These are phyloP conservation scores for Suillus alpinus DNA, from an alignment of 768 basidiomycete genomes.

Conservation along the genomic window DNA sequence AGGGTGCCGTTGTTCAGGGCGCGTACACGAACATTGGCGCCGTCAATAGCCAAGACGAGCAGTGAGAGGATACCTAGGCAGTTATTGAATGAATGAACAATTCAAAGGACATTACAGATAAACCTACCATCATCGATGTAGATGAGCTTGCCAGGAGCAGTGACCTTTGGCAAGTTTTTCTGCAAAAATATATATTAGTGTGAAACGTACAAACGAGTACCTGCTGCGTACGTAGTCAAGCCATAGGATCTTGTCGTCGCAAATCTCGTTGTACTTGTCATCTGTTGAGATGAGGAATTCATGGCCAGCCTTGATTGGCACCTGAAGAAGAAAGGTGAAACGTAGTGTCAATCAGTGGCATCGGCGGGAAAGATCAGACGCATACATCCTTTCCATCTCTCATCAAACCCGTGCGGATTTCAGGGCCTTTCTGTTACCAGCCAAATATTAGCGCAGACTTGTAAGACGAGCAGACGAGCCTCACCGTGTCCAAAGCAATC, in stretches of 20 bases:
- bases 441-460: background rate
- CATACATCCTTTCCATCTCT: constrained; percentile 81
- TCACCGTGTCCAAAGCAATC: constrained; percentile 94
- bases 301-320: constrained; percentile 85
- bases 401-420: constrained; percentile 97
- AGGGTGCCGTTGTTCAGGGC: constrained; percentile 89
- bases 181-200: constrained; percentile 28
- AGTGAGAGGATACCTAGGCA: constrained; percentile 76
- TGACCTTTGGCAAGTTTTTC: constrained; percentile 93
- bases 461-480: constrained; percentile 23
- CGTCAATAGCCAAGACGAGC: constrained; percentile 87
- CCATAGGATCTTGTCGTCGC: constrained; percentile 84
- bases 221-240: constrained; percentile 81
- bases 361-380: constrained; percentile 17
- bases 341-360: constrained; percentile 6
- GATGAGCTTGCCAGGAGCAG: constrained; percentile 94
- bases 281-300: constrained; percentile 92
- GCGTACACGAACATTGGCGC: constrained; percentile 76
- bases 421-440: constrained; percentile 85
- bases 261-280: constrained; percentile 68
- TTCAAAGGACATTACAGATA: background rate
- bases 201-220: background rate
- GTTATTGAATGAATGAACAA: constrained; percentile 2
- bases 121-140: constrained; percentile 90
- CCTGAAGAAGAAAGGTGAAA: constrained; percentile 38